A percentile compares a stretch with the other conserved stretches of the same genome.
Conservation (phyloP, 2,329 filamentous ascomycete genomes). For the Colletotrichum sp. region DNA sequence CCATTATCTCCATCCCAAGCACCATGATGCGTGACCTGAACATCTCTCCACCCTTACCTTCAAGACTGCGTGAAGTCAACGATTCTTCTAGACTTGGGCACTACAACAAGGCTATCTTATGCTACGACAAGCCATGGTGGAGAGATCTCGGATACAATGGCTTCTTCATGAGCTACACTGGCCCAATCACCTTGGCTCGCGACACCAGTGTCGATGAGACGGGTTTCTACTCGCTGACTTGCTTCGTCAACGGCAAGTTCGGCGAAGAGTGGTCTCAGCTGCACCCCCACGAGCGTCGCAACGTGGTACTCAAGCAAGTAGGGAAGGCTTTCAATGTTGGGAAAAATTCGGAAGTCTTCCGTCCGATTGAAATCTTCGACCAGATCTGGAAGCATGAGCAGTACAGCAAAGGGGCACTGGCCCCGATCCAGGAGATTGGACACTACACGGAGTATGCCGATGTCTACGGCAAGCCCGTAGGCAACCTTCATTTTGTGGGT, state of each 20-base stretch:
- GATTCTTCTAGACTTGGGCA: conserved; percentile 42
- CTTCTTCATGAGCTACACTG: conserved; percentile 42
- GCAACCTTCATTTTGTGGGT: conserved; percentile 53
- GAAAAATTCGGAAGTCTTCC: conserved; percentile 22
- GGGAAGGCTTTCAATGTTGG: conserved; percentile 29
- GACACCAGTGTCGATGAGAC: conserved; percentile 42
- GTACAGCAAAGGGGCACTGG: conserved; percentile 37
- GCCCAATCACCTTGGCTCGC: conserved; percentile 42
- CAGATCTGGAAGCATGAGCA: conserved; percentile 37
- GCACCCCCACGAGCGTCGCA: conserved; percentile 28
- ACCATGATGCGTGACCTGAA: conserved; percentile 49
- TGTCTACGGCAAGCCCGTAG: conserved; percentile 35
- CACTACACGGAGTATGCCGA: conserved; percentile 30
- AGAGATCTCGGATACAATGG: conserved; percentile 37
- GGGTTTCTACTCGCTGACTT: conserved; percentile 38
- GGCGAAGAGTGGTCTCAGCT: conserved; percentile 39
- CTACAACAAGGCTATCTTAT: conserved; percentile 46
- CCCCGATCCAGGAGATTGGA: conserved; percentile 34
- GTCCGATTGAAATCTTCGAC: conserved; percentile 33
- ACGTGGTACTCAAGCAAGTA: conserved; percentile 38
- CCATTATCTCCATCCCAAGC: conserved; percentile 54
- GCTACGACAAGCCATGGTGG: conserved; percentile 38
- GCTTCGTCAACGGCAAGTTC: conserved; percentile 43
- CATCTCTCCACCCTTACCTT: conserved; percentile 49
- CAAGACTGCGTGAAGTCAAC: conserved; percentile 36